phyloP scores from a whole-genome alignment of 2,329 filamentous ascomycete genomes.

The Penicillium sp. region DNA sequence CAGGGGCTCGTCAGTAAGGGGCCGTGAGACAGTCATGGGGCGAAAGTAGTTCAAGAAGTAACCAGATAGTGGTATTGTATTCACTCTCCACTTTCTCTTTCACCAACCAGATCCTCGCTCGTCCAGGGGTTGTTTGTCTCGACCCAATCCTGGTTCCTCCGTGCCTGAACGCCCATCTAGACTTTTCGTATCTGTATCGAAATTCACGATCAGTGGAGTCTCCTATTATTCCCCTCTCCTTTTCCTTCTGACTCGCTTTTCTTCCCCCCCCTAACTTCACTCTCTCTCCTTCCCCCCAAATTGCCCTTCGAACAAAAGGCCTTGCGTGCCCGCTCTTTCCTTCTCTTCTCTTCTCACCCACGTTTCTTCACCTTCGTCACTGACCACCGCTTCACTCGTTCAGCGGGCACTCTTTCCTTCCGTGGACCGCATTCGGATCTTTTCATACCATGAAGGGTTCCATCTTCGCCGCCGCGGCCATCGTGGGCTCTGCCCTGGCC shows the following conservation, averaged over 20 bases:
- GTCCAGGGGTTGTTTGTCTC: not conserved
- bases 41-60: too few relatives aligned
- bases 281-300: slow-evolving; percentile 11
- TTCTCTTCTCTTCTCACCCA: slow-evolving; percentile 10
- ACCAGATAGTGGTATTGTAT: too few relatives aligned
- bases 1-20: too few relatives aligned
- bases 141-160: slow-evolving; percentile 6
- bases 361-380: slow-evolving; percentile 17
- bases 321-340: slow-evolving; percentile 19
- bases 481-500: slow-evolving; percentile 50
- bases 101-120: slow-evolving; percentile 1
- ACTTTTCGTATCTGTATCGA: slow-evolving; percentile 2
- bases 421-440: slow-evolving; percentile 11
- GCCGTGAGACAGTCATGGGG: too few relatives aligned
- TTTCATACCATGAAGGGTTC: slow-evolving; percentile 65
- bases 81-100: not conserved
- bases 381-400: slow-evolving; percentile 53
- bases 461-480: slow-evolving; percentile 53
- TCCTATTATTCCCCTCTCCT: slow-evolving; percentile 7
- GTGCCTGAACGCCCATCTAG: slow-evolving; percentile 18
- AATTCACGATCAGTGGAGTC: slow-evolving; percentile 13
- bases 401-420: slow-evolving; percentile 70
- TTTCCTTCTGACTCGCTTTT: slow-evolving; percentile 1
- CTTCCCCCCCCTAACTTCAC: slow-evolving; percentile 13
- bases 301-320: slow-evolving; percentile 23